Evolutionary conservation across 768 basidiomycete genomes (phyloP), one percentile per base, ranked within the genome.

Genomic region (Suillus americanus): DNA sequence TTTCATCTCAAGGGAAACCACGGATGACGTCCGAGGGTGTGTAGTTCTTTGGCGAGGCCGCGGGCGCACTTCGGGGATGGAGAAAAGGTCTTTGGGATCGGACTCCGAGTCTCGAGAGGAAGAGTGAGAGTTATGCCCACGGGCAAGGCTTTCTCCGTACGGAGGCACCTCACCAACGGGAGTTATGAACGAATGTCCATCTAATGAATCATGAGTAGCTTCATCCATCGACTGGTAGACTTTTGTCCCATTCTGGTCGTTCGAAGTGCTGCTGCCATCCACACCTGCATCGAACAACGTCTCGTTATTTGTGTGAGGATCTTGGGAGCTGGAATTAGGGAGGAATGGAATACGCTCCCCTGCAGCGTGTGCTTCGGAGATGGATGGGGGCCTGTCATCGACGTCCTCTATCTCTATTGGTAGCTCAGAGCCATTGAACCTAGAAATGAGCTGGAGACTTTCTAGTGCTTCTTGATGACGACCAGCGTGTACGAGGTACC

Each of bases 401-500:
- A 97, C 92, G 64, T 97, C 95, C 23, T 84, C 84, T 12, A 92
- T 75, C 37, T 85, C 86, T 37, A 95, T 82, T 4, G 81, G 76
- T 0, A 95, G 76, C 61, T 87, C 80, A 18, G 87, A 86, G 3
- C 92, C 94, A 74, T 99, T 99, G 78, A 91, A 94, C 38, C 82
- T 83, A 3, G 92, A 92, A 51, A 99, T 98, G 67, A 92, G 78
- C 68, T 90, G 89, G 0, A 99, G 83, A 0, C 89, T 89, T 68
- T 91, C 85, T 41, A 97, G 77, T 0, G 96, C 97, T 68, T 97
- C 95, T 41, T 87, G 84, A 40, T 86, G 89, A 51, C 94, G 85
- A 18, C 95, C 94, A 0, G 92, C 89, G 54, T 95, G 90, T 5
- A 97, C 94, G 64, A 99, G 89, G 73, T 89, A 98, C 28, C 95